Conservation (phyloP, 1,284 basidiomycete genomes). For the Butyriboletus appendiculatus region DNA sequence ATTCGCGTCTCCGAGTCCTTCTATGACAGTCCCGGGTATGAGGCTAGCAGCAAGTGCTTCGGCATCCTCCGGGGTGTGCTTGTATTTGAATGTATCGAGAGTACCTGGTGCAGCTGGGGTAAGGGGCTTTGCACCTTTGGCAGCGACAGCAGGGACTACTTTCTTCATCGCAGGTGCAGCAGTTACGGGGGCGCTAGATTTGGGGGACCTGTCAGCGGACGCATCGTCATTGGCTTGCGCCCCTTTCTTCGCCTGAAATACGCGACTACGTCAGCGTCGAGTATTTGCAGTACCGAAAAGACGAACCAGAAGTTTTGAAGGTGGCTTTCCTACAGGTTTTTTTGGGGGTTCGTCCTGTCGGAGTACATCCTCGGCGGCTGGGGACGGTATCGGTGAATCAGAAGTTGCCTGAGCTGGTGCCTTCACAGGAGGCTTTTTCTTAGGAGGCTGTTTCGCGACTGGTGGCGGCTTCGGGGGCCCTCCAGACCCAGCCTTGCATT, state of each 20-base stretch:
- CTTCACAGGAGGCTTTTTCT: slow-evolving; percentile 45
- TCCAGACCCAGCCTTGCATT: slow-evolving; percentile 70
- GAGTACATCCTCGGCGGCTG: slow-evolving; percentile 23
- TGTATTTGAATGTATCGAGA: slow-evolving; percentile 89
- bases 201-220: slow-evolving; percentile 28
- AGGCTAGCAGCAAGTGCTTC: slow-evolving; percentile 76
- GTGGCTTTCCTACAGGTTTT: slow-evolving; percentile 51
- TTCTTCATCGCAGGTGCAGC: slow-evolving; percentile 49
- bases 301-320: slow-evolving; percentile 50
- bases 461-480: slow-evolving; percentile 44
- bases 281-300: not conserved
- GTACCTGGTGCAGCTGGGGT: slow-evolving; percentile 49
- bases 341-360: slow-evolving; percentile 41
- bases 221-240: slow-evolving; percentile 36
- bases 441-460: slow-evolving; percentile 42
- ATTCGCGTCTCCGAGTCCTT: slow-evolving; percentile 79
- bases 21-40: slow-evolving; percentile 73
- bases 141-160: slow-evolving; percentile 38
- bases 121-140: slow-evolving; percentile 55
- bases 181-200: slow-evolving; percentile 32
- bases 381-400: slow-evolving; percentile 4
- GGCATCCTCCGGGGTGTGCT: slow-evolving; percentile 91
- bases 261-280: slow-evolving; percentile 13
- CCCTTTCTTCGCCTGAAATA: slow-evolving; percentile 54
- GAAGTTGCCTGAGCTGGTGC: slow-evolving; percentile 32